Evolutionary conservation across 2,329 filamentous ascomycete genomes (phyloP).

Genomic region (Cryphonectria radicalis): DNA sequence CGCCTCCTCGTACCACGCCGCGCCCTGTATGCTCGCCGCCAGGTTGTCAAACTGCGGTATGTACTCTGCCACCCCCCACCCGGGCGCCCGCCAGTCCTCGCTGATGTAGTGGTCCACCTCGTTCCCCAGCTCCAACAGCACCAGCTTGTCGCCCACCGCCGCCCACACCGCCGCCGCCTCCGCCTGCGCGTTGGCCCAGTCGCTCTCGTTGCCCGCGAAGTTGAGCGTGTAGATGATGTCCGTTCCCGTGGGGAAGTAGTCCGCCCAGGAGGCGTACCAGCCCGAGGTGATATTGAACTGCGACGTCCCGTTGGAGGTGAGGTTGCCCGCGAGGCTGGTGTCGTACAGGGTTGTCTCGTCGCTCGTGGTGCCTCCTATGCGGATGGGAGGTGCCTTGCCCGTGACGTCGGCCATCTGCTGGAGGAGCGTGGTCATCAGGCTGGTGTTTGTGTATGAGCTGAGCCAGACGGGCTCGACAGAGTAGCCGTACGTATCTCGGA

Average conservation of each 20-base stretch:
- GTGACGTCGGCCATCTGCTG: conserved; percentile 36
- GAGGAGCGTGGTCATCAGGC: conserved; percentile 36
- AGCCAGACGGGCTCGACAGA: conserved; percentile 43
- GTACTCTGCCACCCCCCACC: conserved; percentile 39
- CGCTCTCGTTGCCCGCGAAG: conserved; percentile 36
- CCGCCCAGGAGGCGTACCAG: conserved; percentile 40
- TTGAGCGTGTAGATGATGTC: conserved; percentile 41
- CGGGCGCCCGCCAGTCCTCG: conserved; percentile 39
- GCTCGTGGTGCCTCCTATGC: conserved; percentile 42
- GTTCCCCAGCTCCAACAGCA: conserved; percentile 42
- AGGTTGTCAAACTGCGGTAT: conserved; percentile 40
- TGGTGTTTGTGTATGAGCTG: conserved; percentile 37
- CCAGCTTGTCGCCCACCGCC: conserved; percentile 37
- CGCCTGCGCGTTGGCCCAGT: conserved; percentile 26
- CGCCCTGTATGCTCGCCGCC: conserved; percentile 37
- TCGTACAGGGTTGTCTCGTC: conserved; percentile 39
- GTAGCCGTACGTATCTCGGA: conserved; percentile 40
- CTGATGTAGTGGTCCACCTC: conserved; percentile 44
- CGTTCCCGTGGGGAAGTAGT: conserved; percentile 40
- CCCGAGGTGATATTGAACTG: conserved; percentile 40
- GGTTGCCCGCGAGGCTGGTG: conserved; percentile 35
- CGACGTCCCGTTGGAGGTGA: conserved; percentile 34
- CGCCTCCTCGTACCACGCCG: conserved; percentile 38
- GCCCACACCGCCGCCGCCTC: conserved; percentile 38
- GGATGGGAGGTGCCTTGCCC: conserved; percentile 39